phyloP scores from a whole-genome alignment of 2,329 filamentous ascomycete species.

The Arachnomyces sp. region DNA sequence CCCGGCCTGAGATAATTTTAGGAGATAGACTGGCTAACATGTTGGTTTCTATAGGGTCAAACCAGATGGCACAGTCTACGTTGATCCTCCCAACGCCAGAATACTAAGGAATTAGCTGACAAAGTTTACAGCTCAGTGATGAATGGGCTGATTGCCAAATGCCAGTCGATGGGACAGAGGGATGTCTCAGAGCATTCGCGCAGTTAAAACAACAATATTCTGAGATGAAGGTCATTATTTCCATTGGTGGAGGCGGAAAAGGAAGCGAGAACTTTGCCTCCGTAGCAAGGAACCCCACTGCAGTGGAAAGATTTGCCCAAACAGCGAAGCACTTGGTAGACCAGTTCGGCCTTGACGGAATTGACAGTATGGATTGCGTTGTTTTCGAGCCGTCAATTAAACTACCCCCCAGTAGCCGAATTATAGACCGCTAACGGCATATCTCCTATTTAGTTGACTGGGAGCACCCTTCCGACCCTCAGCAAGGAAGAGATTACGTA shows the following conservation, averaged over 20 bases:
- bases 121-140: constrained; percentile 59
- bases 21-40: constrained; percentile 1
- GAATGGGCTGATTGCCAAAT: constrained; percentile 69
- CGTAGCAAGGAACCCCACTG: constrained; percentile 54
- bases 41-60: constrained; percentile 47
- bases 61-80: constrained; percentile 65
- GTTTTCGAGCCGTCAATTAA: neutral
- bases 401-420: neutral
- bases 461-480: constrained; percentile 62
- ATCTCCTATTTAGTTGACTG: constrained; percentile 57
- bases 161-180: constrained; percentile 62
- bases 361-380: constrained; percentile 56
- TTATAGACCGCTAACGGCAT: constrained; percentile 6
- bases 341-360: constrained; percentile 63
- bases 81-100: constrained; percentile 42
- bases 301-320: constrained; percentile 62
- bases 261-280: constrained; percentile 61
- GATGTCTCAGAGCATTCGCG: constrained; percentile 66
- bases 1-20: neutral
- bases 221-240: constrained; percentile 67
- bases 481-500: constrained; percentile 64
- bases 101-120: constrained; percentile 16
- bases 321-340: constrained; percentile 62
- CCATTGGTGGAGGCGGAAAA: constrained; percentile 60
- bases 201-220: constrained; percentile 63